Percentiles rank a stretch among this genome's conserved stretches.
phyloP scores from a whole-genome alignment of 2,329 filamentous ascomycete species.

The Ophiostoma perfectum region DNA sequence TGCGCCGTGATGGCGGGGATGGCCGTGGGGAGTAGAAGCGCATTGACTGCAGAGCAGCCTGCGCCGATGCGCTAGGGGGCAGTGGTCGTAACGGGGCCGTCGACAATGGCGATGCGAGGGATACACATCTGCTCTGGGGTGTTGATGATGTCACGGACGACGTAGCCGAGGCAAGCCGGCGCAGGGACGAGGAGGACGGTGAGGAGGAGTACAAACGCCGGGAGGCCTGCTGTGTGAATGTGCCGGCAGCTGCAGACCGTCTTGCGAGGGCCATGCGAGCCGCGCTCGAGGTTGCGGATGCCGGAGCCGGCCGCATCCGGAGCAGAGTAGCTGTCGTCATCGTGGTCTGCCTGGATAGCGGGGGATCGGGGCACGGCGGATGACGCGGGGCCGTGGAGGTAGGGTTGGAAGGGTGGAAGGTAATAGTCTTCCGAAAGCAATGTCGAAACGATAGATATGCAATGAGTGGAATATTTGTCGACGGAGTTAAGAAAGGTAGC shows the following conservation, averaged over 20 bases:
- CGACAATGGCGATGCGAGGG: slow-evolving; percentile 4
- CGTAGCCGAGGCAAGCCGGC: slow-evolving; percentile 13
- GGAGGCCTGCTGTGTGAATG: slow-evolving; percentile 16
- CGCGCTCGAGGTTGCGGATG: slow-evolving; percentile 9
- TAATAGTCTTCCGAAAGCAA: background rate
- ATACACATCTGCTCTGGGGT: background rate
- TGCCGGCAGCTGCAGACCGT: slow-evolving; percentile 11
- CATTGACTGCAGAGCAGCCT: slow-evolving; percentile 15
- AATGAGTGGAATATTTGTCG: background rate
- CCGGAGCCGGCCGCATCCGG: slow-evolving; percentile 21
- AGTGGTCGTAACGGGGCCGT: slow-evolving; percentile 11
- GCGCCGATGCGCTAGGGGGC: slow-evolving; percentile 5
- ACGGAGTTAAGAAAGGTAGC: background rate
- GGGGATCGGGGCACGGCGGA: slow-evolving; percentile 13
- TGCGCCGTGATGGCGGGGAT: slow-evolving; percentile 18
- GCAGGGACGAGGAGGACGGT: slow-evolving; percentile 32
- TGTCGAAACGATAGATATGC: no score
- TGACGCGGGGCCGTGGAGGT: slow-evolving; percentile 16
- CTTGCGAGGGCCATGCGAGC: slow-evolving; percentile 15
- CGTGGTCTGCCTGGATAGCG: slow-evolving; percentile 10
- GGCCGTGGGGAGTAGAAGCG: slow-evolving; percentile 24
- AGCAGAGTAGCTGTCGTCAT: slow-evolving; percentile 22
- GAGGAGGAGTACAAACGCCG: slow-evolving; percentile 18
- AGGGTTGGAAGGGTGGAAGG: background rate
- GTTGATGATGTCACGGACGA: background rate